Conservation (phyloP, 371 early-diverging fungal species). For the Choanephora cucurbitarum region DNA sequence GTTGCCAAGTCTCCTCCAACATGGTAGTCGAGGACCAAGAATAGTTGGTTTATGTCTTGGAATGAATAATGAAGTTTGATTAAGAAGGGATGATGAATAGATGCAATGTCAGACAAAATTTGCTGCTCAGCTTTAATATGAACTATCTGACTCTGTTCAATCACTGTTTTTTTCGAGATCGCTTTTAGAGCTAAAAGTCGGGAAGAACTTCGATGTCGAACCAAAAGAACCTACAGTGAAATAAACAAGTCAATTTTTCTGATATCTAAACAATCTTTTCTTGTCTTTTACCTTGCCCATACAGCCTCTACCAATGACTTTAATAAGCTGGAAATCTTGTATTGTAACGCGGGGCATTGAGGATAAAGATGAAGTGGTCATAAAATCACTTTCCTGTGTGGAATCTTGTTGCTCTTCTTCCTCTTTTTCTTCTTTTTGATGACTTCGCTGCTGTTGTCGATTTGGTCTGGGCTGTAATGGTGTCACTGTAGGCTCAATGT, state of each 20-base stretch:
- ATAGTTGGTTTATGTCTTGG: slow-evolving; percentile 89
- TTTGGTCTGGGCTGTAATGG: neutral
- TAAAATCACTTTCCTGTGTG: neutral
- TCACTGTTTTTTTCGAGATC: slow-evolving; percentile 90
- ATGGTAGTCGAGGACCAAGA: slow-evolving; percentile 97
- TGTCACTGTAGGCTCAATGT: slow-evolving; percentile 5
- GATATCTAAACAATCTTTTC: neutral
- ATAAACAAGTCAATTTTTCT: neutral
- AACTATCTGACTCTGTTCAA: slow-evolving; percentile 86
- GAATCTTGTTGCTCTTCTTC: no score
- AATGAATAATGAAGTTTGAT: slow-evolving; percentile 93
- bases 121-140: slow-evolving; percentile 55
- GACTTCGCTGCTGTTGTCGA: neutral
- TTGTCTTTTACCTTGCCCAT: slow-evolving; percentile 48
- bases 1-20: slow-evolving; percentile 77
- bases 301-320: slow-evolving; percentile 56
- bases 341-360: slow-evolving; percentile 23
- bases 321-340: slow-evolving; percentile 53
- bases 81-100: slow-evolving; percentile 87
- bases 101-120: slow-evolving; percentile 53
- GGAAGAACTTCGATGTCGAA: slow-evolving; percentile 56
- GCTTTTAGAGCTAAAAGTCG: slow-evolving; percentile 94
- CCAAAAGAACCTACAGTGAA: slow-evolving; percentile 77
- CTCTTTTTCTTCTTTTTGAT: no score
- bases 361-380: slow-evolving; percentile 8